A percentile compares a stretch with the other conserved stretches of the same genome.
These are phyloP conservation scores for Stellera chamaejasme DNA, from an alignment of 345 rosid genomes.

Conservation along the genomic window DNA sequence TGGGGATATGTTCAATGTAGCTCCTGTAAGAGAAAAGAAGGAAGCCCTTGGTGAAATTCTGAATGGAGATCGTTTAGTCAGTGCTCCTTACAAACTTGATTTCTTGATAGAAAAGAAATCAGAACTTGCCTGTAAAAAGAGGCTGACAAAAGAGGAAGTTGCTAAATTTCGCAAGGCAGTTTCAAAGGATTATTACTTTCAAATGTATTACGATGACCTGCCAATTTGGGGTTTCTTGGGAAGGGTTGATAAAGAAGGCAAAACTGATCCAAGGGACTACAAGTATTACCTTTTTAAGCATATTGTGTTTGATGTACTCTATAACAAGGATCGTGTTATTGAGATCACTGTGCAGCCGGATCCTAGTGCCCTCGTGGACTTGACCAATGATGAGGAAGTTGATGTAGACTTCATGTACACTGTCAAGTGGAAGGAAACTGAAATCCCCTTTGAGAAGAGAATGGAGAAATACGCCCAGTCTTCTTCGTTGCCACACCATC, in stretches of 20 bases:
- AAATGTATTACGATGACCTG: slow-evolving; percentile 47
- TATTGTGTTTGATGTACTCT: slow-evolving; percentile 30
- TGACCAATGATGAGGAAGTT: slow-evolving; percentile 34
- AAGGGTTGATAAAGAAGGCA: slow-evolving; percentile 39
- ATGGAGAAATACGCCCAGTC: slow-evolving; percentile 43
- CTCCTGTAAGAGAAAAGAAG: slow-evolving; percentile 30
- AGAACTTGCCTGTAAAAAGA: slow-evolving; percentile 31
- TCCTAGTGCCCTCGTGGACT: slow-evolving; percentile 27
- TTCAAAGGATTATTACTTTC: slow-evolving; percentile 41
- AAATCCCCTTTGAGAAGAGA: slow-evolving; percentile 36
- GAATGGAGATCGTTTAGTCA: slow-evolving; percentile 63
- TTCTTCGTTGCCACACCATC: slow-evolving; percentile 41
- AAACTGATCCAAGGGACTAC: slow-evolving; percentile 30
- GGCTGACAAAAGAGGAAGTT: slow-evolving; percentile 29
- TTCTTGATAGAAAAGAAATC: slow-evolving; percentile 29
- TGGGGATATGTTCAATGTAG: slow-evolving; percentile 13
- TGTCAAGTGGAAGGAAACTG: slow-evolving; percentile 45
- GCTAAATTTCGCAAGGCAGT: slow-evolving; percentile 31
- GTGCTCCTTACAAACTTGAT: slow-evolving; percentile 49
- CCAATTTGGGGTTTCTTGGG: slow-evolving; percentile 51
- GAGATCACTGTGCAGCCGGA: slow-evolving; percentile 33
- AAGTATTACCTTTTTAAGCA: slow-evolving; percentile 40
- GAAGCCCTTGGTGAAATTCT: slow-evolving; percentile 71
- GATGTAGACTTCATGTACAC: slow-evolving; percentile 41
- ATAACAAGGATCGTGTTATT: slow-evolving; percentile 51